These are phyloP conservation scores for Pseudopyrenochaeta lycopersici DNA, from an alignment of 2,329 filamentous ascomycete genomes.

Conservation along the genomic window DNA sequence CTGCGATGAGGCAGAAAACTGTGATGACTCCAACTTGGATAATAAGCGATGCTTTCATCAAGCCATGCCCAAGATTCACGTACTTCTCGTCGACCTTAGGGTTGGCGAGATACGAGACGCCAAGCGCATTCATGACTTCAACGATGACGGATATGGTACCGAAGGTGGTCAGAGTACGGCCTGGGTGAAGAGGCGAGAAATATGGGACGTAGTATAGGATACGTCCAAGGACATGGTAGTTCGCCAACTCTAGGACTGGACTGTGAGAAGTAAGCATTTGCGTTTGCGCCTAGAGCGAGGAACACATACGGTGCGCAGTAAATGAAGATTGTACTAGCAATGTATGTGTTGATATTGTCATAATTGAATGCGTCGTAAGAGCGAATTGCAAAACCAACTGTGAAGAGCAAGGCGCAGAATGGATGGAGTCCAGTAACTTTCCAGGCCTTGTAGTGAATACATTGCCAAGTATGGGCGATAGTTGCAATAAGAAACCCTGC, in stretches of 20 bases:
- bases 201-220: constrained; percentile 68
- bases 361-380: constrained; percentile 62
- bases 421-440: constrained; percentile 62
- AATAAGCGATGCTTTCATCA: constrained; percentile 60
- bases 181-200: constrained; percentile 64
- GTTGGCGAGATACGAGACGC: constrained; percentile 55
- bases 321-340: constrained; percentile 47
- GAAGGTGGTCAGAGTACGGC: constrained; percentile 65
- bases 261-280: background rate
- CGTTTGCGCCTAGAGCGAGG: background rate
- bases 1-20: constrained; percentile 55
- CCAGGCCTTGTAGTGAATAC: constrained; percentile 64
- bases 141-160: constrained; percentile 61
- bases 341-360: constrained; percentile 49
- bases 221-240: constrained; percentile 67
- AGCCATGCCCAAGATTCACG: constrained; percentile 50
- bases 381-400: constrained; percentile 63
- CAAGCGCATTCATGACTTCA: constrained; percentile 59
- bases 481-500: constrained; percentile 55
- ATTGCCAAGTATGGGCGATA: constrained; percentile 61
- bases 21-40: constrained; percentile 59
- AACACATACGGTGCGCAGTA: constrained; percentile 40
- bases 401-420: constrained; percentile 62
- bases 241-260: constrained; percentile 51
- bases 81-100: constrained; percentile 37